phyloP scores from a whole-genome alignment of 2,329 filamentous ascomycete genomes.

The Capronia epimyces region DNA sequence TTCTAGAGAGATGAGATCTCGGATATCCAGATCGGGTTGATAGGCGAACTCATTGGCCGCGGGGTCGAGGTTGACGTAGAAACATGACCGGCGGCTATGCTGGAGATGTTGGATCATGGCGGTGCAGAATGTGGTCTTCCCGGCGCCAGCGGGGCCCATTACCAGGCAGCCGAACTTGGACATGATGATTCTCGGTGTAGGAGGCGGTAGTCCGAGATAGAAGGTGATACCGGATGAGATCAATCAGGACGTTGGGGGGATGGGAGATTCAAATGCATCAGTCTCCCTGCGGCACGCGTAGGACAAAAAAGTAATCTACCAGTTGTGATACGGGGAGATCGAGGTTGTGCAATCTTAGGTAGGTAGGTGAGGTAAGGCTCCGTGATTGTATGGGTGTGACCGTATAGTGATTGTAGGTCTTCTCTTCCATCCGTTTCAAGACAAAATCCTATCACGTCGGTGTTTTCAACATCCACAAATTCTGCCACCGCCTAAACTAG shows the following conservation, averaged over 20 bases:
- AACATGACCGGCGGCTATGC: constrained; percentile 84
- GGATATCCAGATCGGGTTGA: constrained; percentile 88
- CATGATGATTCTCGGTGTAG: constrained; percentile 49
- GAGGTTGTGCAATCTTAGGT: too few species aligned
- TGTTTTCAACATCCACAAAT: not conserved
- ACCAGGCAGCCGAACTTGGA: constrained; percentile 92
- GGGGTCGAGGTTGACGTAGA: constrained; percentile 97
- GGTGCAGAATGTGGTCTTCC: constrained; percentile 96
- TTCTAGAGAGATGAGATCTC: constrained; percentile 84
- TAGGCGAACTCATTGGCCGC: constrained; percentile 91
- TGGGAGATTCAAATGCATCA: not conserved
- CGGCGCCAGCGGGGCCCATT: constrained; percentile 92
- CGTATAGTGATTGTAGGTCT: too few species aligned
- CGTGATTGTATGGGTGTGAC: too few species aligned
- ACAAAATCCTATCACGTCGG: not conserved
- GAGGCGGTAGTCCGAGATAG: not conserved
- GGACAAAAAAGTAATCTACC: too few species aligned
- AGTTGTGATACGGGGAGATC: too few species aligned
- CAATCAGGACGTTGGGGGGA: not conserved
- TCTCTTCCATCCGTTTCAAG: not conserved
- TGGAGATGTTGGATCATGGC: constrained; percentile 88
- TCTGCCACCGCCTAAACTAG: constrained; percentile 5
- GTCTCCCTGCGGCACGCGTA: not conserved
- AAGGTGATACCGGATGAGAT: not conserved
- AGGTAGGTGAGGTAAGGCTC: too few species aligned